A percentile compares a stretch with the other conserved stretches of the same genome.
phyloP scores from a whole-genome alignment of 2,329 filamentous ascomycete genomes.

The Paracamarosporium sp. region DNA sequence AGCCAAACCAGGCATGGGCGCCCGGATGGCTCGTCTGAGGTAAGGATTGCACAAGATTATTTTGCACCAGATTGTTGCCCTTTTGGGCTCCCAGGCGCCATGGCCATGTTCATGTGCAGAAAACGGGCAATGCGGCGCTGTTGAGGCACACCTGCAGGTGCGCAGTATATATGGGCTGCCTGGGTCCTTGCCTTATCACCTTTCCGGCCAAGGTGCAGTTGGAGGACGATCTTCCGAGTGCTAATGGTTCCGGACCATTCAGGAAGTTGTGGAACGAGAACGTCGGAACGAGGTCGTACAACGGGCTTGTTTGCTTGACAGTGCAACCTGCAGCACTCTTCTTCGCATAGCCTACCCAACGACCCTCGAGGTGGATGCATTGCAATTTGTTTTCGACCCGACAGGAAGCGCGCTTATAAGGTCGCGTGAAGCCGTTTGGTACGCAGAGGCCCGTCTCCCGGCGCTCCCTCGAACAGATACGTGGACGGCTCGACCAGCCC shows the following conservation, averaged over 20 bases:
- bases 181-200: neutral
- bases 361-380: neutral
- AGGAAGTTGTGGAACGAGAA: neutral
- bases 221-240: neutral
- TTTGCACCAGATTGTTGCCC: neutral
- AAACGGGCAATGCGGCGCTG: conserved; percentile 4
- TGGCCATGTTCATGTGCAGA: conserved; percentile 1
- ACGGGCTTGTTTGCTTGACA: neutral
- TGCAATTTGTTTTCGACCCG: neutral
- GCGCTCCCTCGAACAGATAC: neutral
- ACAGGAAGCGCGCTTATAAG: neutral
- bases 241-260: neutral
- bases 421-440: neutral
- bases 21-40: neutral
- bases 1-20: neutral
- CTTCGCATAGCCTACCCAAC: neutral
- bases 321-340: neutral
- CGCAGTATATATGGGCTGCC: conserved; percentile 4
- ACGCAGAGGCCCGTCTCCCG: neutral
- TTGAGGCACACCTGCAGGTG: conserved; percentile 2
- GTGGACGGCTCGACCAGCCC: neutral
- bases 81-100: neutral
- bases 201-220: conserved; percentile 1
- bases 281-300: neutral
- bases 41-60: neutral